Conservation (phyloP, 441 rosid genomes). For the Gossypium schwendimanii region DNA sequence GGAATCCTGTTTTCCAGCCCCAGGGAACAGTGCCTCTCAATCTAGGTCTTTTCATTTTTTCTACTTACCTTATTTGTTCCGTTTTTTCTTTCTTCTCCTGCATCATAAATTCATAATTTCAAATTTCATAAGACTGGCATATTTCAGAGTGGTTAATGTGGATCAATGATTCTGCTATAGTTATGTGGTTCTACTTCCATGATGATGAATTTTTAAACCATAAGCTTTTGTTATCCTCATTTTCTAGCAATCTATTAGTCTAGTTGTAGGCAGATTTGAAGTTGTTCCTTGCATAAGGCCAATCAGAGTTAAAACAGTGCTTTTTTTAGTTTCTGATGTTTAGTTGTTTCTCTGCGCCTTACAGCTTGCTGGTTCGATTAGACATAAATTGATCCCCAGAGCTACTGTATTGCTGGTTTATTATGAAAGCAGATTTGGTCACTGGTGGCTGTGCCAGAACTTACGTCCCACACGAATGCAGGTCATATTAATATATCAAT, state of each 20-base stretch:
- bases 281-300: neutral
- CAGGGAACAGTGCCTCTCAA: neutral
- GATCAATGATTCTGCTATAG: neutral
- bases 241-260: neutral
- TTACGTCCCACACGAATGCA: slow-evolving; percentile 3
- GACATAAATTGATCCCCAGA: slow-evolving; percentile 28
- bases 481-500: neutral
- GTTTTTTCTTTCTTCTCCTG: neutral
- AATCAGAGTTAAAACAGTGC: neutral
- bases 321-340: neutral
- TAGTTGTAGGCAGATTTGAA: neutral
- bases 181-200: neutral
- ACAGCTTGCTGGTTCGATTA: slow-evolving; percentile 41
- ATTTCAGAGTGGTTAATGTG: neutral
- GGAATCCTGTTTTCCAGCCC: neutral
- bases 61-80: neutral
- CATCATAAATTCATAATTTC: neutral
- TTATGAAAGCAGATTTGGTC: slow-evolving; percentile 13
- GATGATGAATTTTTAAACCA: neutral
- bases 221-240: neutral
- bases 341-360: slow-evolving; percentile 1
- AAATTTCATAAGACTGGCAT: no score
- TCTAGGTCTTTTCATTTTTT: neutral
- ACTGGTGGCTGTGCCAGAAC: slow-evolving; percentile 6
- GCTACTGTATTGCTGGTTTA: neutral